phyloP scores from a whole-genome alignment of 148 eudicot species.

The Arbutus unedo region DNA sequence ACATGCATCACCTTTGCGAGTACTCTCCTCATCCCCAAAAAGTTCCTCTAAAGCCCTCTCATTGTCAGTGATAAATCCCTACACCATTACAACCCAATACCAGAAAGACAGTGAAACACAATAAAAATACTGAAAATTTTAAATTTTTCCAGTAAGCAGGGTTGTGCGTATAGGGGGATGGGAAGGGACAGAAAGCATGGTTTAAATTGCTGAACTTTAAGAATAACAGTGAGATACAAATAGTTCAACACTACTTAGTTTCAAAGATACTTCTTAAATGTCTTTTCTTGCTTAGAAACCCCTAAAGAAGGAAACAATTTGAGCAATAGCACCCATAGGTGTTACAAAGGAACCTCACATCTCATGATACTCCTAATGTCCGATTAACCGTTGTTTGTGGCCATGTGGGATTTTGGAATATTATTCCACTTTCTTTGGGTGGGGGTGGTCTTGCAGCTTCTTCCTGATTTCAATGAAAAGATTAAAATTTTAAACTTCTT shows the following conservation, averaged over 20 bases:
- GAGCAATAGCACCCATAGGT: not conserved
- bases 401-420: not conserved
- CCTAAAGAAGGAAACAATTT: constrained; percentile 5
- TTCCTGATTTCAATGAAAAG: too few species aligned
- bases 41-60: constrained; percentile 89
- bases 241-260: not conserved
- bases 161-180: not conserved
- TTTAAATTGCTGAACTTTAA: not conserved
- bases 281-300: not conserved
- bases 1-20: constrained; percentile 64
- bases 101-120: not conserved
- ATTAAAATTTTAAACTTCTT: too few species aligned
- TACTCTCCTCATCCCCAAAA: constrained; percentile 81
- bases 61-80: constrained; percentile 91
- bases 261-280: not conserved
- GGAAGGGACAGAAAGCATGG: not conserved
- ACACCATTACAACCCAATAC: constrained; percentile 2
- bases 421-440: not conserved
- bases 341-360: not conserved
- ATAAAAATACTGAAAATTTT: not conserved
- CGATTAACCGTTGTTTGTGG: not conserved
- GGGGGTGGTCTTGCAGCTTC: too few species aligned
- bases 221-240: not conserved
- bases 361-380: not conserved
- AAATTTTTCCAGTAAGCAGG: not conserved